A percentile compares a stretch with the other conserved stretches of the same genome.
These are phyloP conservation scores for Globisporangium emineosum DNA, from an alignment of 352 stramenopile genomes.

Conservation along the genomic window DNA sequence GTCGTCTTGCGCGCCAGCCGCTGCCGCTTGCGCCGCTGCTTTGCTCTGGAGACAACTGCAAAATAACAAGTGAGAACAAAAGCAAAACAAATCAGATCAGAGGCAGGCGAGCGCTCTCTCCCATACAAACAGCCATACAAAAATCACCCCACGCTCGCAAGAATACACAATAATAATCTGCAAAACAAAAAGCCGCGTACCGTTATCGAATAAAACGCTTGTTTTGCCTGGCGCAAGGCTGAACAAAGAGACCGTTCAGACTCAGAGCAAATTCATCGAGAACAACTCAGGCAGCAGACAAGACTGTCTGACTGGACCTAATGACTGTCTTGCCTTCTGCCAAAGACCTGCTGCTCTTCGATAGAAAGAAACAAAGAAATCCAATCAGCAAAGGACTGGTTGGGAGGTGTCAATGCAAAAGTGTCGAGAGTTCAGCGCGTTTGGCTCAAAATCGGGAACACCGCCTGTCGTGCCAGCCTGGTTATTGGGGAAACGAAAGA, in stretches of 20 bases:
- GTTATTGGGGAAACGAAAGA: too few species aligned
- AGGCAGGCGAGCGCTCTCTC: not conserved
- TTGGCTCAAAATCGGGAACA: not conserved
- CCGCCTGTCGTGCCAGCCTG: not conserved
- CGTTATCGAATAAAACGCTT: too few species aligned
- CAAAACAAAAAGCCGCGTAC: too few species aligned
- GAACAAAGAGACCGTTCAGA: not conserved
- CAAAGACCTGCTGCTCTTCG: not conserved
- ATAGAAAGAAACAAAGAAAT: slow-evolving; percentile 4
- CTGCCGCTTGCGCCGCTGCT: not conserved
- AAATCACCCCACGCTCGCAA: not conserved
- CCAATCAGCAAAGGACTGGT: not conserved
- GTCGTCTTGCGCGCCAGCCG: slow-evolving; percentile 7
- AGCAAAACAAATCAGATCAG: not conserved
- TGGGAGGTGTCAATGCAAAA: not conserved
- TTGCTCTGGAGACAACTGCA: not conserved
- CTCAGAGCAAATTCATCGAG: not conserved
- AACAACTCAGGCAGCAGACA: not conserved
- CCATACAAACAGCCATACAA: slow-evolving; percentile 6
- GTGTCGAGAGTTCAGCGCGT: not conserved
- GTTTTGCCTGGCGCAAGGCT: too few species aligned
- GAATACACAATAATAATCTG: too few species aligned
- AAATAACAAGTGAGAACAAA: not conserved
- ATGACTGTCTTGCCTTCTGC: not conserved
- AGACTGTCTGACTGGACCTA: not conserved